Percentiles rank a stretch among this genome's conserved stretches.
phyloP scores from a whole-genome alignment of 2,329 filamentous ascomycete genomes.

The Ceratocystis alfenasii region DNA sequence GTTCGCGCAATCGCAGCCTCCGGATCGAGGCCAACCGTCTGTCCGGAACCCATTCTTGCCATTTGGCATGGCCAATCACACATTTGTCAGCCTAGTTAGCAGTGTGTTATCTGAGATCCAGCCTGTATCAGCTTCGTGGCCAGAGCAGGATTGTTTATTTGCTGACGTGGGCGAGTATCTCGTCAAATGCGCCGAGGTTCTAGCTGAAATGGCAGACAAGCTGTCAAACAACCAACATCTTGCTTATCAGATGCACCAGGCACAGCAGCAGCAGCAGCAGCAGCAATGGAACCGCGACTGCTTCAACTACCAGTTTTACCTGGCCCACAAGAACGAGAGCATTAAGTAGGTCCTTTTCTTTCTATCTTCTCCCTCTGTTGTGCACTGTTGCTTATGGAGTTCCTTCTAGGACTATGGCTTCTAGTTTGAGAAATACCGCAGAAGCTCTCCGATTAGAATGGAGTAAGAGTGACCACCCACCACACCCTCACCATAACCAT shows the following conservation, averaged over 20 bases:
- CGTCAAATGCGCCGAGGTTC: conserved; percentile 18
- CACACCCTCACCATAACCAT: conserved; percentile 14
- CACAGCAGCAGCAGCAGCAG: conserved; percentile 20
- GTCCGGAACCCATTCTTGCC: conserved; percentile 19
- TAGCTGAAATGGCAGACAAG: conserved; percentile 18
- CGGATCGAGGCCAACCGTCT: conserved; percentile 12
- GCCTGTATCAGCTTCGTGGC: conserved; percentile 16
- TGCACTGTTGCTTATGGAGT: conserved; percentile 4
- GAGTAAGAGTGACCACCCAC: conserved; percentile 18
- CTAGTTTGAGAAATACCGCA: conserved; percentile 13
- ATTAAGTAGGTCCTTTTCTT: conserved; percentile 16
- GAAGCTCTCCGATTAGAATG: conserved; percentile 18
- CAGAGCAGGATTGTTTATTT: conserved; percentile 16
- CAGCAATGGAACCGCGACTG: conserved; percentile 14
- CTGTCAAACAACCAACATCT: conserved; percentile 16
- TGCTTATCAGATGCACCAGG: conserved; percentile 16
- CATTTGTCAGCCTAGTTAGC: conserved; percentile 8
- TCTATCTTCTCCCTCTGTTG: not conserved
- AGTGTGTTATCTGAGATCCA: conserved; percentile 16
- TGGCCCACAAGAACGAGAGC: conserved; percentile 17
- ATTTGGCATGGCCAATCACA: conserved; percentile 14
- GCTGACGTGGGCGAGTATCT: conserved; percentile 21
- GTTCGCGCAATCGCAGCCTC: conserved; percentile 20
- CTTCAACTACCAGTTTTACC: conserved; percentile 18
- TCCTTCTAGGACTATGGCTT: conserved; percentile 11